Percentiles rank a stretch among this genome's conserved stretches.
These are phyloP conservation scores for Taiozyma sp. DNA, from an alignment of 1,139 yeast genomes.

Conservation along the genomic window DNA sequence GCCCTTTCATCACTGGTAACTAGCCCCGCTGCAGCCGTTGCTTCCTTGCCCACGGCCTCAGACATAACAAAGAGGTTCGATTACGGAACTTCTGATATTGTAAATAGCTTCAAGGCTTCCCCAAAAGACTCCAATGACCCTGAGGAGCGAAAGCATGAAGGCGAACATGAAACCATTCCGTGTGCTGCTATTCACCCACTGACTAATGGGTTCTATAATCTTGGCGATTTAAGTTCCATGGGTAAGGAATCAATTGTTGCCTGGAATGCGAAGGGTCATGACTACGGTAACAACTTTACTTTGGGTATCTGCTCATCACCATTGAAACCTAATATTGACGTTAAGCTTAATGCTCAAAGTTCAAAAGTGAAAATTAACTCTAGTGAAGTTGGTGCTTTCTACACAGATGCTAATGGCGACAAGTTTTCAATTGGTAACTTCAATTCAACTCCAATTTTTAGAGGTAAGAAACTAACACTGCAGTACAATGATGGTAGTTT, in stretches of 20 bases:
- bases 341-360: slow-evolving; percentile 25
- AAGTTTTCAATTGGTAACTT: slow-evolving; percentile 66
- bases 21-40: neutral
- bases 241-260: slow-evolving; percentile 30
- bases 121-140: slow-evolving; percentile 1
- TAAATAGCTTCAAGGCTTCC: slow-evolving; percentile 6
- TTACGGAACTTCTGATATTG: slow-evolving; percentile 18
- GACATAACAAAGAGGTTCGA: slow-evolving; percentile 8
- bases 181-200: slow-evolving; percentile 53
- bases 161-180: slow-evolving; percentile 29
- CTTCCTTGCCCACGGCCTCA: neutral
- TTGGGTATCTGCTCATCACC: slow-evolving; percentile 76
- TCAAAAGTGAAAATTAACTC: slow-evolving; percentile 41
- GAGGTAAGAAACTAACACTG: slow-evolving; percentile 69
- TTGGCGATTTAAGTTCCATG: slow-evolving; percentile 44
- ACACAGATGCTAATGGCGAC: slow-evolving; percentile 46
- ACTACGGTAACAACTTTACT: slow-evolving; percentile 70
- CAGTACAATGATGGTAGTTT: slow-evolving; percentile 70
- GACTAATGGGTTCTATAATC: slow-evolving; percentile 51
- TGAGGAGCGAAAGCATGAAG: slow-evolving; percentile 2
- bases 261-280: slow-evolving; percentile 72
- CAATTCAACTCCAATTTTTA: slow-evolving; percentile 54
- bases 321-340: slow-evolving; percentile 34
- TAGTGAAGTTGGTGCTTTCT: slow-evolving; percentile 63
- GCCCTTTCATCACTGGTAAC: neutral